phyloP scores from a whole-genome alignment of 169 alveolate genomes.

The Cryptosporidium andersoni region DNA sequence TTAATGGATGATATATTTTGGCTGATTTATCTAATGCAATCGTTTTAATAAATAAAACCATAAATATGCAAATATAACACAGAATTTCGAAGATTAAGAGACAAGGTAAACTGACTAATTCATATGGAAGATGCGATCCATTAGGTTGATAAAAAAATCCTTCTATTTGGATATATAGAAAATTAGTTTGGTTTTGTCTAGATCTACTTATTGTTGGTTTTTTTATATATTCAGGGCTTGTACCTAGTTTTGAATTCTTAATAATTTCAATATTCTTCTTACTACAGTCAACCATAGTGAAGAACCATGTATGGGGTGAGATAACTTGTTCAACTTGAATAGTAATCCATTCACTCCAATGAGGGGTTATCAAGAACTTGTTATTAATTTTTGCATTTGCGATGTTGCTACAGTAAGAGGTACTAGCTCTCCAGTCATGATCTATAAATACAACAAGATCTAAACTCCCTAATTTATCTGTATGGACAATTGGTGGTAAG shows the following conservation, averaged over 20 bases:
- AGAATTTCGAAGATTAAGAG: no score
- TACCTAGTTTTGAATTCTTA: no score
- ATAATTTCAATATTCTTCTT: background rate
- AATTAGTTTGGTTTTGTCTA: background rate
- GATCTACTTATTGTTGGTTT: background rate
- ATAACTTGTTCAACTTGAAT: background rate
- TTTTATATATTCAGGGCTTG: no score
- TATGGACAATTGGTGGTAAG: background rate
- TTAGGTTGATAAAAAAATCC: background rate
- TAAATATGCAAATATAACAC: no score
- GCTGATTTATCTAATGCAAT: no score
- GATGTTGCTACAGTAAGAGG: background rate
- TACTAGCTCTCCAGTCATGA: background rate
- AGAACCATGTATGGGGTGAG: background rate
- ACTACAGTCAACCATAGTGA: background rate
- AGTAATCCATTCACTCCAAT: background rate
- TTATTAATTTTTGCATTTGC: background rate
- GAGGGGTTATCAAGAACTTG: background rate
- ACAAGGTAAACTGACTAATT: no score
- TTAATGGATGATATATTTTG: no score
- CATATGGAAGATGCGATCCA: background rate
- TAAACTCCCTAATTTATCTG: background rate
- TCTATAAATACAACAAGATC: background rate
- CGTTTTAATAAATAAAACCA: no score
- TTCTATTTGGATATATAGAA: background rate